phyloP scores from a whole-genome alignment of 1,284 basidiomycete species.

The Microbotryum intermedium region DNA sequence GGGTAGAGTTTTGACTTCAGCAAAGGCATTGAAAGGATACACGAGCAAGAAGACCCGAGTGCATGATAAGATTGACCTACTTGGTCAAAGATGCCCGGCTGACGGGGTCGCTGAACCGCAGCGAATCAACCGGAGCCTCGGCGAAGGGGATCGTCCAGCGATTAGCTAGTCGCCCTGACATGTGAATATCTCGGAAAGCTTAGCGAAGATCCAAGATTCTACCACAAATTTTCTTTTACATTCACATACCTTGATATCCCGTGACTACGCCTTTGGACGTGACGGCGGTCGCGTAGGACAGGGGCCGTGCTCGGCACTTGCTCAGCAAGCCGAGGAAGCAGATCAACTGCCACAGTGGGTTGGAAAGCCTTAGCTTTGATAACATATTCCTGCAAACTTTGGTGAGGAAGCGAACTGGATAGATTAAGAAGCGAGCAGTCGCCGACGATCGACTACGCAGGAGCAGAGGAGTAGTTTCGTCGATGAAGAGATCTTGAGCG shows the following conservation, averaged over 20 bases:
- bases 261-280: conserved; percentile 10
- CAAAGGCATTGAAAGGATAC: too few relatives aligned
- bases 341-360: neutral
- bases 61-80: neutral
- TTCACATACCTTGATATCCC: neutral
- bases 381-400: too few relatives aligned
- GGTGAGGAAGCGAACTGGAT: too few relatives aligned
- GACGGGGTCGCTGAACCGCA: conserved; percentile 10
- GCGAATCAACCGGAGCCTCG: conserved; percentile 7
- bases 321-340: neutral
- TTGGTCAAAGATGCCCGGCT: neutral
- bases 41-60: neutral
- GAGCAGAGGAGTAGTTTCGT: too few relatives aligned
- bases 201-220: neutral
- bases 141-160: conserved; percentile 30
- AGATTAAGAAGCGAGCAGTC: too few relatives aligned
- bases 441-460: too few relatives aligned
- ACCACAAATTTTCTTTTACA: neutral
- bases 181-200: neutral
- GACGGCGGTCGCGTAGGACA: neutral
- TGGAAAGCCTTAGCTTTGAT: too few relatives aligned
- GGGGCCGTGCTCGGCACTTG: neutral
- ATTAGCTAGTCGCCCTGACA: neutral
- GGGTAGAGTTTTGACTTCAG: neutral
- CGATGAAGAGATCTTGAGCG: too few relatives aligned